Base-by-base conservation (phyloP, 305 asterid species). In the Petunia hybrid region DNA sequence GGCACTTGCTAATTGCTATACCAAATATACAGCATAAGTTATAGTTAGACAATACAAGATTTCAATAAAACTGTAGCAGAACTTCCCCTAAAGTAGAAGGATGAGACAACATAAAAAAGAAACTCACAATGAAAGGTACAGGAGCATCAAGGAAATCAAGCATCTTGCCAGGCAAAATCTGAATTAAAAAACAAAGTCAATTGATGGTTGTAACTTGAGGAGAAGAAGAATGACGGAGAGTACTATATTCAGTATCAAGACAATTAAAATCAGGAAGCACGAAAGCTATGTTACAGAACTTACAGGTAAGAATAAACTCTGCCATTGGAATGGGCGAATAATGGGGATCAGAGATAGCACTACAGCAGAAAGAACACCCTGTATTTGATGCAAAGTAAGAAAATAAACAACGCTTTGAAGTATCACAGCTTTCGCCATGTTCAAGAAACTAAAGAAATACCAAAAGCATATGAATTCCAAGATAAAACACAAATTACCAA, bases 261-360 rank as follows among this genome's bases (percentile, higher is more conserved):
- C 43, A 40, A 40, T 14, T 7, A 42, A 41, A 55, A 56, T 77
- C 43, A 79, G 69, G 43, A 76, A 77, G 81, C 78, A 68, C 38
- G 73, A 74, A 43, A 78, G 70, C 64, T 53, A 46, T 67, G 80
- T 75, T 48, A 82, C 83, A 73, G 74, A 89, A 90, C 95, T 87
- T 91, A 95, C 99, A 8, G 99, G 98, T 84, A 95, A 94, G 86
- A 94, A 94, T 84, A 95, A 91, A 89, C 99, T 95, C 87, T 95
- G 99, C 99, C 99, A 95, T 84, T 95, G 97, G 83, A 95, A 95
- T 82, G 99, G 99, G 81, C 95, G 97, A 84, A 95, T 92, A 76
- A 95, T 88, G 77, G 99, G 98, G 79, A 94, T 89, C 84, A 94
- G 81, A 80, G 98, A 94, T 89, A 95, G 83, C 84, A 92, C 97